Percentiles rank a stretch among this genome's conserved stretches.
Conservation (phyloP, 1,284 basidiomycete genomes). For the Paramarasmius palmivorus region DNA sequence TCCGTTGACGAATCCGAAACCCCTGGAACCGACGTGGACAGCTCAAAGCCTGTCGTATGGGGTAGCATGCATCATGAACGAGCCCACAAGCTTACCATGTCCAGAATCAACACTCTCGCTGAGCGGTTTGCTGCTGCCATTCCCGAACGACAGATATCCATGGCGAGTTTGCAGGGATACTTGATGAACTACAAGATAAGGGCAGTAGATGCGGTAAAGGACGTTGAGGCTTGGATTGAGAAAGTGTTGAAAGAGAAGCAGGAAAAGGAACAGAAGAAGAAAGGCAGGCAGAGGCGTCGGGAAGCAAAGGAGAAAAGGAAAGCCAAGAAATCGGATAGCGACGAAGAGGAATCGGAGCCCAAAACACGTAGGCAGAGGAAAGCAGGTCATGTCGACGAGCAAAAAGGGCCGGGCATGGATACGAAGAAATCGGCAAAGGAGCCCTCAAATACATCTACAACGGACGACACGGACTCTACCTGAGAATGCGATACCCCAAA, state of each 20-base stretch:
- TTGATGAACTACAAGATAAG: constrained; percentile 69
- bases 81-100: constrained; percentile 25
- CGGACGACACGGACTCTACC: too few relatives aligned
- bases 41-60: not conserved
- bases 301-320: not conserved
- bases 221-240: constrained; percentile 49
- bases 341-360: too few relatives aligned
- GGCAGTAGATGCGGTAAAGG: constrained; percentile 56
- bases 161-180: constrained; percentile 76
- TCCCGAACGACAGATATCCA: constrained; percentile 67
- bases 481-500: too few relatives aligned
- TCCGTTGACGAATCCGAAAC: not conserved
- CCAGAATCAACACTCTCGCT: constrained; percentile 46
- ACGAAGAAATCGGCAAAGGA: too few relatives aligned
- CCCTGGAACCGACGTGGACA: not conserved
- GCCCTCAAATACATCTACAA: too few relatives aligned
- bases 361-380: too few relatives aligned
- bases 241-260: constrained; percentile 25
- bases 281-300: constrained; percentile 1
- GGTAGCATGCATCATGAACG: constrained; percentile 12
- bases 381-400: too few relatives aligned
- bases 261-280: not conserved
- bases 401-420: too few relatives aligned
- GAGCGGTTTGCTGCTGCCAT: constrained; percentile 56
- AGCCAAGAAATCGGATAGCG: not conserved